A percentile compares a stretch with the other conserved stretches of the same genome.
Evolutionary conservation across 2,329 filamentous ascomycete species (phyloP).

Genomic region (Fusarium coffeatum): DNA sequence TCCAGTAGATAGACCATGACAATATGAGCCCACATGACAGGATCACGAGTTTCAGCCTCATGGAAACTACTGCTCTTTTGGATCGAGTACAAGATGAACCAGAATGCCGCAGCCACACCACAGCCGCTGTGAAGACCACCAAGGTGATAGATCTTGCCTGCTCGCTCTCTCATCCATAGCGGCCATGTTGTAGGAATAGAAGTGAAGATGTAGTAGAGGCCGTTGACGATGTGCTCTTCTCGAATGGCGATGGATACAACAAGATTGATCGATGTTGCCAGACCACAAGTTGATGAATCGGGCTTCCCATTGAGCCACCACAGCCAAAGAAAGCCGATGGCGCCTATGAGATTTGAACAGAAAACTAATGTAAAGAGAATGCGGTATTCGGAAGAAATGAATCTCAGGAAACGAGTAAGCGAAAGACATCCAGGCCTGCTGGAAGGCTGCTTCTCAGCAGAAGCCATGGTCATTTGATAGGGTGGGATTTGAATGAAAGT

Average conservation of each 20-base stretch:
- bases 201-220: constrained; percentile 55
- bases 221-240: constrained; percentile 62
- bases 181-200: constrained; percentile 55
- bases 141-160: constrained; percentile 59
- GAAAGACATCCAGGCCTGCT: constrained; percentile 16
- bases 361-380: constrained; percentile 63
- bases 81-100: constrained; percentile 37
- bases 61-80: constrained; percentile 22
- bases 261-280: constrained; percentile 56
- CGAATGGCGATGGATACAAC: constrained; percentile 58
- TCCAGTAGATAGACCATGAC: constrained; percentile 27
- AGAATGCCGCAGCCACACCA: constrained; percentile 30
- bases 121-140: constrained; percentile 50
- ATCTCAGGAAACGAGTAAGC: constrained; percentile 38
- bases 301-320: constrained; percentile 47
- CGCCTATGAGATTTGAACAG: constrained; percentile 54
- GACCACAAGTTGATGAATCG: constrained; percentile 51
- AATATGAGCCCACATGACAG: constrained; percentile 17
- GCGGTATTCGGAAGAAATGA: constrained; percentile 54
- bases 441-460: constrained; percentile 2
- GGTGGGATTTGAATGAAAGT: constrained; percentile 14
- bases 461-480: constrained; percentile 4
- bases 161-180: constrained; percentile 54
- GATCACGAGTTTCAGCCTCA: neutral
- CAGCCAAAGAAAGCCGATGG: constrained; percentile 24